Base-by-base conservation (phyloP, 192 early-diverging fungal genomes). In the Chytriomyces sp. region DNA sequence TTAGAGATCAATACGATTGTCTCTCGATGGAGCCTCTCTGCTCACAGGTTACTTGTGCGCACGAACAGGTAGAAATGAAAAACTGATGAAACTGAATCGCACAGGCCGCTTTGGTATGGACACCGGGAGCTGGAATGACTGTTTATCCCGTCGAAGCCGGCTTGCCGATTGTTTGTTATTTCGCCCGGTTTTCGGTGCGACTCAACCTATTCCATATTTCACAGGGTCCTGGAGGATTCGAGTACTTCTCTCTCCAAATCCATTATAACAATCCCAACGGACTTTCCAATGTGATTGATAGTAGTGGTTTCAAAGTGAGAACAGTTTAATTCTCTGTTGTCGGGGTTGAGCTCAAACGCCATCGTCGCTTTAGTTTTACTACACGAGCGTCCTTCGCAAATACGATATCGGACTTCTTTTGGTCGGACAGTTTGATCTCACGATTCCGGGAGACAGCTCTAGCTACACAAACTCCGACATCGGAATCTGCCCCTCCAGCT, bases 181-280 rank as follows among this genome's bases (percentile, higher is more conserved):
- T 58, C 28, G 17, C 26, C 3, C 12, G 28, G 17, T 41, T 57
- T 39, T 22, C 14, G 3, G 14, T 2, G 22, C 39, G 38, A 14
- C 3, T 49, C 17, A 49, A 49, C 22, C 44, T 49, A 3, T 0
- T 49, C 22, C 44, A 49, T 49, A 2, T 1, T 49, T 49, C 22
- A 1, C 22, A 49, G 44, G 44, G 44, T 49, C 44, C 44, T 22
- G 69, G 59, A n/a, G 7, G 52, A 40, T 26, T 28, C n/a, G 31
- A 30, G 22, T 65, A 64, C 40, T 37, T 59, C 30, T 17, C 59
- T 1, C 61, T 71, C 58, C 69, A 71, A 65, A 17, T 71, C 8
- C 69, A 71, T 33, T 71, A 71, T 59, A 71, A 28, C 69, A 71
- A 71, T 31, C 62, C 25, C 33, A 19, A 71, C 22, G 7, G 34